Evolutionary conservation across 345 rosid genomes (phyloP), one percentile per base, ranked within the genome.

Genomic region (Microthlaspi erraticum): DNA sequence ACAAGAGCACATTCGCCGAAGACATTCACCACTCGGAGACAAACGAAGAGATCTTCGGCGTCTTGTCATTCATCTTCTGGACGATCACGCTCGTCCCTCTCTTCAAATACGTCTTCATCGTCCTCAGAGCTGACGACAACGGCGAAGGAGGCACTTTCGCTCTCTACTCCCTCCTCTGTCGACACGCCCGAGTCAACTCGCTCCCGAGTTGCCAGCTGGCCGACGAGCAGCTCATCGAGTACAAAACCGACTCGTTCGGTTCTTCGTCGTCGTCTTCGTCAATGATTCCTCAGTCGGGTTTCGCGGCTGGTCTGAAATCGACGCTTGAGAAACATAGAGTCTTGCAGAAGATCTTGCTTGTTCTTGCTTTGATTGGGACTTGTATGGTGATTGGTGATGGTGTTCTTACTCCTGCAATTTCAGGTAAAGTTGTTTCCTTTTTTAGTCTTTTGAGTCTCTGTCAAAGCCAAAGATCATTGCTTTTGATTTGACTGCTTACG

Each of bases 331-430:
- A 78, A 64, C 81, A 82, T 49, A 68, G 84, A 50, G 88, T 86
- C 31, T 59, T 90, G 81, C 96, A 90, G 87, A 84, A 81, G 81
- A 48, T 84, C 55, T 71, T 92, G 84, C 95, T 92, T 64, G 78
- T 90, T 8, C 50, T 92, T 66, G 87, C 95, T 77, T 81, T 92
- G 85, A 78, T 92, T 75, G 98, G 98, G 73, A 87, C 98, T 50
- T 92, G 93, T 83, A 92, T 92, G 98, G 93, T 90, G 43, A 90
- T 92, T 71, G 98, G 98, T 70, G 98, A 92, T 78, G 96, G 96
- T 65, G 90, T 92, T 50, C 87, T 88, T 14, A 86, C 94, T 5
- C 94, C 98, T 63, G 94, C 97, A 4, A 78, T 92, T 76, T 92
- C 97, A 14, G 98, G 98, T 92, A 73, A 18, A 36, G 16, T 4